A percentile compares a stretch with the other conserved stretches of the same genome.
Conservation (phyloP, 768 basidiomycete species). For the Pleurotus ostreatus region DNA sequence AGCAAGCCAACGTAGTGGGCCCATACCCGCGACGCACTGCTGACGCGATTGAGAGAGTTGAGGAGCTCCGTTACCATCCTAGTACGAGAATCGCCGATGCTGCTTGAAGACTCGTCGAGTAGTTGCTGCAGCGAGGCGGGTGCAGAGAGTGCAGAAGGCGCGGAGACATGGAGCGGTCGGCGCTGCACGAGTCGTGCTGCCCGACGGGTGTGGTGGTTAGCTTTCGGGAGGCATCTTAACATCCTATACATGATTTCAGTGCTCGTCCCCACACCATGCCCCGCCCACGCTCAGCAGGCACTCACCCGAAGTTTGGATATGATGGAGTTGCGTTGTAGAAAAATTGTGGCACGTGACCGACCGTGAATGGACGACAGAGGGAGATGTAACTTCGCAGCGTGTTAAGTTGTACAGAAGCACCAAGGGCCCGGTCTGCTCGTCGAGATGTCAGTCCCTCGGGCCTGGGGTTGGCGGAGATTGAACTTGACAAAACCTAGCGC, state of each 20-base stretch:
- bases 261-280: no score
- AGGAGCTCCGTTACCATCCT: conserved; percentile 23
- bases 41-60: conserved; percentile 25
- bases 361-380: no score
- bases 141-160: conserved; percentile 10
- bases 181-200: background rate
- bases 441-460: no score
- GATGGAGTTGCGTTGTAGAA: background rate
- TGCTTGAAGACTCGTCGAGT: background rate
- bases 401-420: no score
- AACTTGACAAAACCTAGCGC: no score
- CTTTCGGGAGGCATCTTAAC: conserved; percentile 6
- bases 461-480: no score
- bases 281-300: no score
- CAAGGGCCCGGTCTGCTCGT: no score
- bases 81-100: background rate
- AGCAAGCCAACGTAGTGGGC: conserved; percentile 56
- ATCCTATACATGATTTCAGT: background rate
- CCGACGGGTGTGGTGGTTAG: background rate
- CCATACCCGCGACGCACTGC: conserved; percentile 58
- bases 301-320: no score
- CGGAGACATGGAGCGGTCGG: conserved; percentile 10
- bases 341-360: conserved; percentile 1
- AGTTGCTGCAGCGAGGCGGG: background rate
- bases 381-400: no score